phyloP scores from a whole-genome alignment of 352 stramenopile species.

The Globisporangium paroecandrum region DNA sequence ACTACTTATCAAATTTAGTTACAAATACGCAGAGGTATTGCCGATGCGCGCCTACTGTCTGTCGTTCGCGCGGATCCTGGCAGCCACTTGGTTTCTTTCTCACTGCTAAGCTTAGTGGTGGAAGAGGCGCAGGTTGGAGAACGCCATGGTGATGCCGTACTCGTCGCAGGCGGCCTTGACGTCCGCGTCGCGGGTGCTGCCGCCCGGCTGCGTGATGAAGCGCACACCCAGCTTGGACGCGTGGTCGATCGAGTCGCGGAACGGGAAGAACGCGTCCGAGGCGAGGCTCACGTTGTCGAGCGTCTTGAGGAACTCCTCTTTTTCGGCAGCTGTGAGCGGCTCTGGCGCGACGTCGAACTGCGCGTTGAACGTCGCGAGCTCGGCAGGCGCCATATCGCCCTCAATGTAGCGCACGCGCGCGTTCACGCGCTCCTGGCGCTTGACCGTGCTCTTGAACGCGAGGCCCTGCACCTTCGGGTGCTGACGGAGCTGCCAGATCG shows the following conservation, averaged over 20 bases:
- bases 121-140: conserved; percentile 98
- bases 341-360: conserved; percentile 94
- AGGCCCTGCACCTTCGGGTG: conserved; percentile 95
- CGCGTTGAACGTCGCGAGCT: conserved; percentile 93
- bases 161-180: conserved; percentile 95
- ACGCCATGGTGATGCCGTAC: conserved; percentile 99
- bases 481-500: conserved; percentile 98
- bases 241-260: conserved; percentile 99
- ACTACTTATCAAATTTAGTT: conserved; percentile 3
- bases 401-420: conserved; percentile 99
- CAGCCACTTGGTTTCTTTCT: background rate
- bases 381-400: conserved; percentile 96
- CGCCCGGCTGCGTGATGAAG: conserved; percentile 96
- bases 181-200: conserved; percentile 84
- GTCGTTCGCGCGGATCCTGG: conserved; percentile 1
- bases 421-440: conserved; percentile 99
- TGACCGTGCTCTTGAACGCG: conserved; percentile 96
- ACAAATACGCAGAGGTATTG: conserved; percentile 3
- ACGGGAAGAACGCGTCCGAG: conserved; percentile 99
- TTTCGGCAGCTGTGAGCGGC: conserved; percentile 92
- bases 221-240: conserved; percentile 93
- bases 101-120: conserved; percentile 91
- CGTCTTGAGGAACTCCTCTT: conserved; percentile 92
- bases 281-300: conserved; percentile 93
- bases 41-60: background rate